Percentiles rank a stretch among this genome's conserved stretches.
phyloP scores from a whole-genome alignment of 306 rosid species.

The Biancaea sappan region DNA sequence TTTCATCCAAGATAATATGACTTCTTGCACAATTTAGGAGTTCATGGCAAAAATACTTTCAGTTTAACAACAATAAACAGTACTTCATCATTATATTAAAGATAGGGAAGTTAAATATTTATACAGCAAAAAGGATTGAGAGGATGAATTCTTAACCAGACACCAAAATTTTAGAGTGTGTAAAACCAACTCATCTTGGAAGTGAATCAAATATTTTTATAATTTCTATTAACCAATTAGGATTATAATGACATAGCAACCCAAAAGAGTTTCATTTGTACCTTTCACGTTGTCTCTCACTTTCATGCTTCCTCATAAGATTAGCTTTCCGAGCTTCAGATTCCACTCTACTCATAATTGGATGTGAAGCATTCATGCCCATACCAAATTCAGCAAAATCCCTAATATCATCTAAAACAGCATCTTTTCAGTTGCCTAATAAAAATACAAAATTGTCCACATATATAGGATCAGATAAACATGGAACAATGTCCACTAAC shows the following conservation, averaged over 20 bases:
- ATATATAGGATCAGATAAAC: not conserved
- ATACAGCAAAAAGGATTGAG: not conserved
- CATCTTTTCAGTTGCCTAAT: constrained; percentile 16
- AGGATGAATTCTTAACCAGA: not conserved
- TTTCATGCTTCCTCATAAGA: constrained; percentile 83
- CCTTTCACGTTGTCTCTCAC: constrained; percentile 74
- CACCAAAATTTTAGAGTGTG: not conserved
- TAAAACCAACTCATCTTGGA: not conserved
- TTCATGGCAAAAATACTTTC: not conserved
- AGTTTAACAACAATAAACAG: not conserved
- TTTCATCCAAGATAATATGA: not conserved
- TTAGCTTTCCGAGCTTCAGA: constrained; percentile 87
- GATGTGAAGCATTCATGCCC: constrained; percentile 69
- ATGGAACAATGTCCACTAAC: not conserved
- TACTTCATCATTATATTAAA: not conserved
- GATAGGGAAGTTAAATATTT: constrained; percentile 1
- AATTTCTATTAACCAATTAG: not conserved
- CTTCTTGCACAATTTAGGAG: not conserved
- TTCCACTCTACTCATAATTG: constrained; percentile 84
- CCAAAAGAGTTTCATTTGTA: constrained; percentile 27
- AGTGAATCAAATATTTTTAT: not conserved
- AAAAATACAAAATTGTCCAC: not conserved
- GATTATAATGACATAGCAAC: not conserved
- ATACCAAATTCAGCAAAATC: constrained; percentile 77
- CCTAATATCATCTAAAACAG: constrained; percentile 49